Evolutionary conservation across 495 filamentous ascomycete genomes (phyloP).

Genomic region (Lasiosphaeria ovina): DNA sequence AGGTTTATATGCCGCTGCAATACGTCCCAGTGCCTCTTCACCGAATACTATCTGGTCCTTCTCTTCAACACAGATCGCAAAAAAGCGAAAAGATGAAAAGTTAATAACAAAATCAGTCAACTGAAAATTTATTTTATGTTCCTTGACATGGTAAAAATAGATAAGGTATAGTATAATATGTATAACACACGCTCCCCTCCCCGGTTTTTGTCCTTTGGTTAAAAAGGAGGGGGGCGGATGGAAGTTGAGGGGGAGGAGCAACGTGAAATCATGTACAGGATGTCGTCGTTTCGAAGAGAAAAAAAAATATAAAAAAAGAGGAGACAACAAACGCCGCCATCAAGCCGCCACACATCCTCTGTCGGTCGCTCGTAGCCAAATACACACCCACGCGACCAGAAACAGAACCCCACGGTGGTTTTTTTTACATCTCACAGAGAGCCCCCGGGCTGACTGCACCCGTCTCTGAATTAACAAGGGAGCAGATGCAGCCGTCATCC

Average conservation of each 20-base stretch:
- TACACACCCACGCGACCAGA: no score
- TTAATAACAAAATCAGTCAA: background rate
- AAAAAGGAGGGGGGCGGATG: no score
- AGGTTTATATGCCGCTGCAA: no score
- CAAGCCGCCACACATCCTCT: background rate
- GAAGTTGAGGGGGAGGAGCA: no score
- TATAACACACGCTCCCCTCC: constrained; percentile 10
- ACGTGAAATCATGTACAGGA: constrained; percentile 12
- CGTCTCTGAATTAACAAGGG: no score
- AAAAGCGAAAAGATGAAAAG: background rate
- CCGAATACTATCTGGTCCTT: no score
- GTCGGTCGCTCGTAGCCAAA: no score
- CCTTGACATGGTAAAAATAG: constrained; percentile 1
- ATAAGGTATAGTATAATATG: constrained; percentile 14
- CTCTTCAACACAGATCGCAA: no score
- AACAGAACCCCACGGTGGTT: no score
- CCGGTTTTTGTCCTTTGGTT: background rate
- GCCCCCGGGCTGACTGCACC: no score
- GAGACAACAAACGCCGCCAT: constrained; percentile 1
- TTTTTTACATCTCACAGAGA: no score
- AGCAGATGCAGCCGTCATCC: background rate
- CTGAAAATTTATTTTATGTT: constrained; percentile 12
- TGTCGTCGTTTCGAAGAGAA: constrained; percentile 5
- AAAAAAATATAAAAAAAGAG: background rate
- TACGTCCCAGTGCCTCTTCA: no score